Evolutionary conservation across 129 eudicot genomes (phyloP).

Genomic region (Flaveria robusta): DNA sequence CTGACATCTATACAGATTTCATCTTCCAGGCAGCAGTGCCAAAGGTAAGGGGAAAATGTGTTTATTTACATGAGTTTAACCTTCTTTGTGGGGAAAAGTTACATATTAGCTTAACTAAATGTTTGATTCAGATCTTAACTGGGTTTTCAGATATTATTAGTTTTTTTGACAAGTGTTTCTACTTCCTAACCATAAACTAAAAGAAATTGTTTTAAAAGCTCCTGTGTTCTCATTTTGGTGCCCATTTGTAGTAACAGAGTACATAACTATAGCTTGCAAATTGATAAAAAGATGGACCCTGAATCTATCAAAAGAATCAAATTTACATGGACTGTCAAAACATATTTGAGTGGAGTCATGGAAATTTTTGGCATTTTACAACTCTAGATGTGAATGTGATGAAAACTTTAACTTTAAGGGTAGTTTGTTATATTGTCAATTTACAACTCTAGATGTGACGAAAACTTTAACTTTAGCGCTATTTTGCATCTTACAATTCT

Average conservation of each 20-base stretch:
- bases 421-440: too few relatives aligned
- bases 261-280: neutral
- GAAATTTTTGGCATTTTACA: neutral
- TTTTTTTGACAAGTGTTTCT: slow-evolving; percentile 2
- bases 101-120: slow-evolving; percentile 4
- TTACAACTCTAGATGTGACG: too few relatives aligned
- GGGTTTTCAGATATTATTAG: neutral
- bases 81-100: neutral
- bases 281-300: too few relatives aligned
- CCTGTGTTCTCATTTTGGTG: neutral
- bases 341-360: neutral
- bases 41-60: slow-evolving; percentile 50
- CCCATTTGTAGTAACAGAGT: neutral
- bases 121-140: neutral
- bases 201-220: neutral
- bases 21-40: slow-evolving; percentile 98
- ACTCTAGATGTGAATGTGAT: too few relatives aligned
- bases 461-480: too few relatives aligned
- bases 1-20: slow-evolving; percentile 64
- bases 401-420: too few relatives aligned
- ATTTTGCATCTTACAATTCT: neutral
- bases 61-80: neutral
- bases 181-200: slow-evolving; percentile 10
- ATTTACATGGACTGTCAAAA: neutral
- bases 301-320: neutral